Evolutionary conservation across 768 basidiomycete species (phyloP), one percentile per base, ranked within the genome.

Genomic region (Termitomyces titanicus): DNA sequence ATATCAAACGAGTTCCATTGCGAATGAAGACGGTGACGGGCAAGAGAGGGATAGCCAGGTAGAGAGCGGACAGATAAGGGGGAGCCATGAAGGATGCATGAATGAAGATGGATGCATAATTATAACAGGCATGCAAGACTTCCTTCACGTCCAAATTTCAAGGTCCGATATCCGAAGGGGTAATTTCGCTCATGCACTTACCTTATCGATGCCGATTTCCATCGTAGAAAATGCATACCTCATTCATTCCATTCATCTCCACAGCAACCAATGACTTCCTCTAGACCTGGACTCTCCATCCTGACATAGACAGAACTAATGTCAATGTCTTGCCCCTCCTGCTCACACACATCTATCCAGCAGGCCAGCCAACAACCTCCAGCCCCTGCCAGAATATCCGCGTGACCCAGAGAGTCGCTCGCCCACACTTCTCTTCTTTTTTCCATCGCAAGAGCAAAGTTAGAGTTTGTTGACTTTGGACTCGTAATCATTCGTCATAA

Each of bases 21-120:
- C 25, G 47, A 37, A 54, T n/a, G 35, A 54, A 22, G 24, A 53
- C 57, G 34, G 53, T 37, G 15, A 51, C 53, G 39, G 56, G 33
- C 8, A 54, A 42, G 13, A 45, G 29, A 9, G 58, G 39, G 0
- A 52, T 25, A 22, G 43, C 31, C n/a, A 59, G 49, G 27, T 45
- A 54, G 35, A 58, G 50, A 33, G 20, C 29, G 20, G 50, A 33
- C 40, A 51, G 50, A n/a, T 39, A 43, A 51, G 39, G 50, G 39
- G 50, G 50, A 33, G 50, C 27, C 50, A 51, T 51, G 18, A 27
- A 49, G 3, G 24, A 49, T 38, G 3, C 48, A 49, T 49, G 48
- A 13, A 49, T 38, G 48, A 11, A 11, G 20, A n/a, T 18, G 17
- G 11, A 24, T 22, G 35, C 25, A 38, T n/a, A 37, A 11, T 37